Conservation (phyloP, 2,329 filamentous ascomycete genomes). For the Rasamsonia emersonii region DNA sequence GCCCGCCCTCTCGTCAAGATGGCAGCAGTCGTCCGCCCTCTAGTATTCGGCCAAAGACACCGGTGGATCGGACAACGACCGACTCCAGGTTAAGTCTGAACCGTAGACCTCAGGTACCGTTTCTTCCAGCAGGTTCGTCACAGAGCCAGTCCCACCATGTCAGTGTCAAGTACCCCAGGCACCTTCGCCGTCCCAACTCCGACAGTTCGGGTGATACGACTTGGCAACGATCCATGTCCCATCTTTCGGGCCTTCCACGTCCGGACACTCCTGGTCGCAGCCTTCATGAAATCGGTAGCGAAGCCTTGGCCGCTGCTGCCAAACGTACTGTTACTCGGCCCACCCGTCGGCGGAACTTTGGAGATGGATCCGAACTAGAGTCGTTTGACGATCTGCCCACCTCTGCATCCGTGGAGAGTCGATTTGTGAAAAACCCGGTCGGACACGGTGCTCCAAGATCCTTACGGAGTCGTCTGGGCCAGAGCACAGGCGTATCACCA, state of each 20-base stretch:
- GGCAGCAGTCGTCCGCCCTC: constrained; percentile 20
- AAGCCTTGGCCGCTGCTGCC: constrained; percentile 44
- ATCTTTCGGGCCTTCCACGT: constrained; percentile 32
- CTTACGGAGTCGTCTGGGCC: constrained; percentile 43
- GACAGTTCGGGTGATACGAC: constrained; percentile 51
- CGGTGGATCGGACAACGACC: constrained; percentile 49
- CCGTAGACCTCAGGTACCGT: constrained; percentile 60
- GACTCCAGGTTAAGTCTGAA: constrained; percentile 32
- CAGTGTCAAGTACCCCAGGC: constrained; percentile 59
- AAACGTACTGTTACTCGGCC: constrained; percentile 70
- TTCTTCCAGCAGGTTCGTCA: constrained; percentile 68
- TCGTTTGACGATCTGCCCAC: constrained; percentile 92
- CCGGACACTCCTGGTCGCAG: constrained; percentile 42
- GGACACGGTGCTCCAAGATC: constrained; percentile 60
- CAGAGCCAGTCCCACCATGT: constrained; percentile 70
- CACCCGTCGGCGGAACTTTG: constrained; percentile 63
- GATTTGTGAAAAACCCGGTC: constrained; percentile 71
- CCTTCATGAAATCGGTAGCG: constrained; percentile 40
- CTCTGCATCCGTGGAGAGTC: constrained; percentile 70
- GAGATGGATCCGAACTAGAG: constrained; percentile 86
- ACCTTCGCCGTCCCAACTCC: constrained; percentile 73
- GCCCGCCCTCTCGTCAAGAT: constrained; percentile 32
- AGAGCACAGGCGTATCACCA: constrained; percentile 24
- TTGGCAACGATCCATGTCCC: constrained; percentile 32
- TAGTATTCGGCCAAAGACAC: constrained; percentile 57